These are phyloP conservation scores for Wickerhamomyces hampshirensis DNA, from an alignment of 805 yeast genomes.

Conservation along the genomic window DNA sequence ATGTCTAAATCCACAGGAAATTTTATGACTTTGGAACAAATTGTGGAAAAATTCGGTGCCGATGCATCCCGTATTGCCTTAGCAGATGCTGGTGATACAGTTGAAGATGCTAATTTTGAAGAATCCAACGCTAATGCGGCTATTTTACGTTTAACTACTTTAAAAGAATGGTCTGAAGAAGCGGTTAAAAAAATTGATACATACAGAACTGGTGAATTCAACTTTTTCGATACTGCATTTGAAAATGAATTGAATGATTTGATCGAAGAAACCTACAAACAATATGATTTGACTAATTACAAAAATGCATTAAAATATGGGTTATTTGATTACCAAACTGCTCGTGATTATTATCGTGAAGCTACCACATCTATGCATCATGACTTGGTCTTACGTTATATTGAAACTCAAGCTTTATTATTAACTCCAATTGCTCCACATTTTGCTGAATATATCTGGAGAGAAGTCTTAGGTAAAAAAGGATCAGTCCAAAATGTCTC, in stretches of 20 bases:
- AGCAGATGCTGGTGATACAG: conserved; percentile 97
- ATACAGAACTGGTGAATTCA: conserved; percentile 49
- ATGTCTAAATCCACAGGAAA: conserved; percentile 98
- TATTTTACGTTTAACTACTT: conserved; percentile 82
- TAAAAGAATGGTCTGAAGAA: conserved; percentile 95
- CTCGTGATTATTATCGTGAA: conserved; percentile 96
- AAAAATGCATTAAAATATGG: conserved; percentile 89
- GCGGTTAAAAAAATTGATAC: conserved; percentile 44
- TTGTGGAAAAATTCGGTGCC: conserved; percentile 88
- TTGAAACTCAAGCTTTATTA: conserved; percentile 80
- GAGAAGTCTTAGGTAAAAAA: conserved; percentile 67
- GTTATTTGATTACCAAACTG: conserved; percentile 88
- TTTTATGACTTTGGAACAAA: conserved; percentile 84
- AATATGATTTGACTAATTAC: conserved; percentile 69
- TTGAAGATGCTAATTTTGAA: conserved; percentile 97
- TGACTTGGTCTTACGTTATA: conserved; percentile 74
- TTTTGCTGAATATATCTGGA: conserved; percentile 84
- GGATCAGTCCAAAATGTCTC: conserved; percentile 65
- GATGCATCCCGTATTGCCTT: conserved; percentile 96
- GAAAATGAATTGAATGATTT: conserved; percentile 89
- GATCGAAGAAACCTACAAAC: conserved; percentile 66
- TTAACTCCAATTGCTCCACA: conserved; percentile 95
- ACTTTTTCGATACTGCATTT: conserved; percentile 82
- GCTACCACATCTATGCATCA: conserved; percentile 65
- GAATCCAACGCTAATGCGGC: conserved; percentile 97